These are phyloP conservation scores for Crithidia expoeki DNA, from an alignment of 208 protist species.

Conservation along the genomic window DNA sequence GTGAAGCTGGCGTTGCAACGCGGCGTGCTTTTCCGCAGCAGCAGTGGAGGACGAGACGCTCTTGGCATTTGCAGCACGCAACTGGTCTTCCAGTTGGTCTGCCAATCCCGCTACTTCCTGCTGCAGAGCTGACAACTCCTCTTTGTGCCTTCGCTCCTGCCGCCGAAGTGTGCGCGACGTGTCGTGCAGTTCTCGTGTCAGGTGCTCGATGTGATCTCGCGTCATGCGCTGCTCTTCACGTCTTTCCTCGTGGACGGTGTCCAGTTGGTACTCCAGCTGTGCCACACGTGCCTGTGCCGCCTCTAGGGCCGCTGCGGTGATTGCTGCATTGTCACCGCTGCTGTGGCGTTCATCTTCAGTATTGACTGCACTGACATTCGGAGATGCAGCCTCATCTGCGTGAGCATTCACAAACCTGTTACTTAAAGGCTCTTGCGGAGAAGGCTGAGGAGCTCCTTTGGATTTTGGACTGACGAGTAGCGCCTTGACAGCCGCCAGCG, in stretches of 20 bases:
- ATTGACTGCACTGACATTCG: too few species aligned
- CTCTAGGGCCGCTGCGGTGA: not conserved
- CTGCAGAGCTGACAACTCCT: slow-evolving; percentile 44
- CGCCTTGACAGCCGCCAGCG: slow-evolving; percentile 11
- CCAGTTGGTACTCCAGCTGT: slow-evolving; percentile 45
- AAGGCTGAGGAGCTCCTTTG: not conserved
- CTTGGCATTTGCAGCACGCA: slow-evolving; percentile 5
- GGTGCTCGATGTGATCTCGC: slow-evolving; percentile 46
- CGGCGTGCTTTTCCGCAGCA: not conserved
- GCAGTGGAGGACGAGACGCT: not conserved
- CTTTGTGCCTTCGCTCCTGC: slow-evolving; percentile 39
- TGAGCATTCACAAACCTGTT: too few species aligned
- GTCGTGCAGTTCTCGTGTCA: slow-evolving; percentile 38
- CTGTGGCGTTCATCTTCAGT: not conserved
- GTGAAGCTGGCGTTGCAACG: slow-evolving; percentile 12
- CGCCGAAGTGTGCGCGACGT: slow-evolving; percentile 20
- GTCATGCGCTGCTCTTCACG: slow-evolving; percentile 34
- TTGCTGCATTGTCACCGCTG: not conserved
- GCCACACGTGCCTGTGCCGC: slow-evolving; percentile 19
- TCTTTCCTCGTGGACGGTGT: slow-evolving; percentile 33
- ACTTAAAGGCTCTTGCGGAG: not conserved
- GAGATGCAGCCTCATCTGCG: too few species aligned
- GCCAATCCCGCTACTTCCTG: slow-evolving; percentile 46
- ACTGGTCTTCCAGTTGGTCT: slow-evolving; percentile 43
- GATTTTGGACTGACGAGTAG: not conserved